Percentiles rank a stretch among this genome's conserved stretches.
phyloP scores from a whole-genome alignment of 768 basidiomycete species.

The Phallus indusiatus region DNA sequence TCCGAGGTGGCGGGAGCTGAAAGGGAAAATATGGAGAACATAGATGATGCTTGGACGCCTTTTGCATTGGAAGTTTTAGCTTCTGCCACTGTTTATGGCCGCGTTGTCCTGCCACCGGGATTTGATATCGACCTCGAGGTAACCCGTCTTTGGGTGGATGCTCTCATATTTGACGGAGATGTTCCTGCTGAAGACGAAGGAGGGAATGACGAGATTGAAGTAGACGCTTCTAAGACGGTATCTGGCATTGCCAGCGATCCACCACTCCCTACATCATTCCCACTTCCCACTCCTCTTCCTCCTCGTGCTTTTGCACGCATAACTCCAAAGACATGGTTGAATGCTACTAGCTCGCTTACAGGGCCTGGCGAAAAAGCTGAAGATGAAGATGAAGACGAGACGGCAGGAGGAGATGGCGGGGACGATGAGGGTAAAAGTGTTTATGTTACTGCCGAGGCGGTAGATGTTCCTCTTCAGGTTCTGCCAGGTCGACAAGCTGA shows the following conservation, averaged over 20 bases:
- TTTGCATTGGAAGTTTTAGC: slow-evolving; percentile 37
- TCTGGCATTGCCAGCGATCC: slow-evolving; percentile 9
- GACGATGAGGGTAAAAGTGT: slow-evolving; percentile 43
- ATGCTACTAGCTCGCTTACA: slow-evolving; percentile 23
- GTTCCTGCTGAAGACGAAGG: slow-evolving; percentile 26
- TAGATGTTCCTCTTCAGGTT: slow-evolving; percentile 68
- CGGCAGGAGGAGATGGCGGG: slow-evolving; percentile 28
- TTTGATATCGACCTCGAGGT: slow-evolving; percentile 60
- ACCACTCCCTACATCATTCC: slow-evolving; percentile 31
- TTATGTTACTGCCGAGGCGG: slow-evolving; percentile 52
- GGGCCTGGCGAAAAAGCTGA: background rate
- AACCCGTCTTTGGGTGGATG: slow-evolving; percentile 60
- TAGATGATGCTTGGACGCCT: background rate
- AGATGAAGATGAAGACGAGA: slow-evolving; percentile 16
- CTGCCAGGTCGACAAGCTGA: slow-evolving; percentile 68
- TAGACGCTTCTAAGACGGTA: background rate
- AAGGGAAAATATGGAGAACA: no score
- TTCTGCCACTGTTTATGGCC: slow-evolving; percentile 58
- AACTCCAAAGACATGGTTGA: slow-evolving; percentile 60
- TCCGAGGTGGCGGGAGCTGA: slow-evolving; percentile 14
- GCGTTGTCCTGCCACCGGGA: slow-evolving; percentile 58
- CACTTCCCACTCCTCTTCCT: slow-evolving; percentile 59
- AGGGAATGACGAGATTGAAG: background rate
- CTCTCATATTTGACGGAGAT: slow-evolving; percentile 69
- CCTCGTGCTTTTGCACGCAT: slow-evolving; percentile 69